These are phyloP conservation scores for Nicotiana attenuata DNA, from an alignment of 257 asterid genomes.

Conservation along the genomic window DNA sequence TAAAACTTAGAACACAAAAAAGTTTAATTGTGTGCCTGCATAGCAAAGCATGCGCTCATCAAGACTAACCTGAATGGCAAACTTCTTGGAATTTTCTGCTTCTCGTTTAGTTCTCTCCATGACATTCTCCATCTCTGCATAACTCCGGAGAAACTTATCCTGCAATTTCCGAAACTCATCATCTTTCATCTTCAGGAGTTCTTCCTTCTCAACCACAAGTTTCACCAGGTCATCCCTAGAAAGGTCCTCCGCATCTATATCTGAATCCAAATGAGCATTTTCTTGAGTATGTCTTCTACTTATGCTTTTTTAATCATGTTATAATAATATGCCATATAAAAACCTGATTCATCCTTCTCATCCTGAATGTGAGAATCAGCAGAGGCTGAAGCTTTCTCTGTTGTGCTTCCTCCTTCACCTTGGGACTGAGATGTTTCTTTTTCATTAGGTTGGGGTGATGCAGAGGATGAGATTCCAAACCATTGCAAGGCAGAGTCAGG, in stretches of 20 bases:
- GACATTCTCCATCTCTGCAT: slow-evolving; percentile 82
- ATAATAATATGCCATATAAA: slow-evolving; percentile 15
- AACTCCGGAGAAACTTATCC: slow-evolving; percentile 67
- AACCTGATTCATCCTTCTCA: slow-evolving; percentile 57
- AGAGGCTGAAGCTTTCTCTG: slow-evolving; percentile 25
- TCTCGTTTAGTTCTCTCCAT: slow-evolving; percentile 79
- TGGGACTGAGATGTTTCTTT: slow-evolving; percentile 42
- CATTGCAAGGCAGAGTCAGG: slow-evolving; percentile 35
- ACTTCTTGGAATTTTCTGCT: slow-evolving; percentile 75
- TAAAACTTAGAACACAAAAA: background rate
- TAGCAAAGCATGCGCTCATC: background rate
- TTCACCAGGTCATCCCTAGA: slow-evolving; percentile 71
- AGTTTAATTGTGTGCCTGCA: background rate
- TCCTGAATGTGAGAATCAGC: slow-evolving; percentile 30
- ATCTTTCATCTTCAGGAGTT: slow-evolving; percentile 41
- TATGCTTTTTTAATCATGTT: slow-evolving; percentile 13
- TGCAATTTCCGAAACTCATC: slow-evolving; percentile 54
- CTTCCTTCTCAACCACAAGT: slow-evolving; percentile 60
- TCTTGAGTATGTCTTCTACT: slow-evolving; percentile 30
- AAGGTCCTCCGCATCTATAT: slow-evolving; percentile 58
- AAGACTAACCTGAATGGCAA: slow-evolving; percentile 68
- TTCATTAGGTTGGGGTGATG: slow-evolving; percentile 44
- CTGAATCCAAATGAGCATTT: slow-evolving; percentile 31
- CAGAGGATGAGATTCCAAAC: slow-evolving; percentile 58
- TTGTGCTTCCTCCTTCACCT: slow-evolving; percentile 21